Conservation (phyloP, 768 basidiomycete species). For the Amanita pseudoporphyria region DNA sequence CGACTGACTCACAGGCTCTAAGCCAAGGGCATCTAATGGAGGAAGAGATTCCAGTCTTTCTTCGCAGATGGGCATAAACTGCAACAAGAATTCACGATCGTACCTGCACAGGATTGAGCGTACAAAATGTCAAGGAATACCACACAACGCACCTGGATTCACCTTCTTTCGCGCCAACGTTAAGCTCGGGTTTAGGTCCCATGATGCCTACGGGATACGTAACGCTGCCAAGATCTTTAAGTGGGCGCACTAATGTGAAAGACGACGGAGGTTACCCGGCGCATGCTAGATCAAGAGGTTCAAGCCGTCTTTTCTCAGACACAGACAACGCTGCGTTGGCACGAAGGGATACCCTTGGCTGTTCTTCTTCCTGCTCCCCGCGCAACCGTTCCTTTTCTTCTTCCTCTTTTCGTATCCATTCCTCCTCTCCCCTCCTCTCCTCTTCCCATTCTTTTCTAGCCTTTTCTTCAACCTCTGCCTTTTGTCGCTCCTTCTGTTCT, state of each 20-base stretch:
- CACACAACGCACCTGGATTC: conserved; percentile 42
- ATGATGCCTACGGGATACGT: conserved; percentile 76
- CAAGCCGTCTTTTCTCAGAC: conserved; percentile 47
- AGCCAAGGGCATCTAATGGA: conserved; percentile 82
- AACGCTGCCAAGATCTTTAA: conserved; percentile 71
- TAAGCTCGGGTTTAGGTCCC: conserved; percentile 80
- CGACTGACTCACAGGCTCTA: conserved; percentile 64
- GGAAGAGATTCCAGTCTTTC: conserved; percentile 91
- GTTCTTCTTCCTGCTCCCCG: conserved; percentile 25
- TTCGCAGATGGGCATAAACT: conserved; percentile 91
- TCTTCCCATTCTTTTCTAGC: conserved; percentile 14
- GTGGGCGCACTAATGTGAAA: conserved; percentile 73
- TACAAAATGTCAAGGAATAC: conserved; percentile 29
- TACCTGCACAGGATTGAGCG: conserved; percentile 43
- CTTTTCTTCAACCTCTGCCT: conserved; percentile 14
- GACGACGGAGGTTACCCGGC: conserved; percentile 52
- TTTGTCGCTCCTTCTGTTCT: conserved; percentile 17
- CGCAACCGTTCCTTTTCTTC: conserved; percentile 17
- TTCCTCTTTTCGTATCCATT: conserved; percentile 18
- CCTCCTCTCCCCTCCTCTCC: conserved; percentile 38
- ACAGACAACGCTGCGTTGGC: conserved; percentile 47
- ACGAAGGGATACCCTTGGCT: conserved; percentile 32
- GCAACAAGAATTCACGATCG: conserved; percentile 93
- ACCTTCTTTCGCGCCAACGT: conserved; percentile 42
- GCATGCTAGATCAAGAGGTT: conserved; percentile 58